These are phyloP conservation scores for Candida succiphila DNA, from an alignment of 805 yeast genomes.

Conservation along the genomic window DNA sequence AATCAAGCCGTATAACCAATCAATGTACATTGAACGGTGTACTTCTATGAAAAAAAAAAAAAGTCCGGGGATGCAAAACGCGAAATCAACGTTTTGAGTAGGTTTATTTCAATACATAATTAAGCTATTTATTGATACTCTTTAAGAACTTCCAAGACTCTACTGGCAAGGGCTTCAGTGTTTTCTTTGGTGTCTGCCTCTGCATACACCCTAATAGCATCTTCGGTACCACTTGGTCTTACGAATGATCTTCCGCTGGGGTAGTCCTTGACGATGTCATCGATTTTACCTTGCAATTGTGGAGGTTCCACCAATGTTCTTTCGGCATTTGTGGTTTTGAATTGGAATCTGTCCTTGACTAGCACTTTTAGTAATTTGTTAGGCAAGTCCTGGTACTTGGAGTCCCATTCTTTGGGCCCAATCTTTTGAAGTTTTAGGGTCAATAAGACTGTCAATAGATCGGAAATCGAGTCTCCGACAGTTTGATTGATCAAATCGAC, in stretches of 20 bases:
- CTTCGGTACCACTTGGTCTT: slow-evolving; percentile 96
- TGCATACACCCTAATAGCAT: slow-evolving; percentile 92
- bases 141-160: slow-evolving; percentile 28
- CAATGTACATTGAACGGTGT: no score
- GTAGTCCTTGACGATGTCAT: slow-evolving; percentile 46
- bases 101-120: no score
- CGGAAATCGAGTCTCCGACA: slow-evolving; percentile 98
- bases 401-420: slow-evolving; percentile 64
- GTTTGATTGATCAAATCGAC: slow-evolving; percentile 83
- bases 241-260: slow-evolving; percentile 77
- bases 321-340: slow-evolving; percentile 87
- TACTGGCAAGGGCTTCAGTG: slow-evolving; percentile 34
- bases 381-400: slow-evolving; percentile 75
- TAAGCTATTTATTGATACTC: slow-evolving; percentile 1
- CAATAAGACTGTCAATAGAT: slow-evolving; percentile 66
- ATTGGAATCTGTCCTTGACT: slow-evolving; percentile 71
- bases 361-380: slow-evolving; percentile 72
- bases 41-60: no score
- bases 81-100: no score
- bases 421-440: slow-evolving; percentile 37
- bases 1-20: no score
- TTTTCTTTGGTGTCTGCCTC: slow-evolving; percentile 56
- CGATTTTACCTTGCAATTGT: slow-evolving; percentile 70
- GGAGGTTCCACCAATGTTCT: slow-evolving; percentile 65
- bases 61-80: no score